Base-by-base conservation (phyloP, 179 eudicot species). In the Pouteria campechiana region DNA sequence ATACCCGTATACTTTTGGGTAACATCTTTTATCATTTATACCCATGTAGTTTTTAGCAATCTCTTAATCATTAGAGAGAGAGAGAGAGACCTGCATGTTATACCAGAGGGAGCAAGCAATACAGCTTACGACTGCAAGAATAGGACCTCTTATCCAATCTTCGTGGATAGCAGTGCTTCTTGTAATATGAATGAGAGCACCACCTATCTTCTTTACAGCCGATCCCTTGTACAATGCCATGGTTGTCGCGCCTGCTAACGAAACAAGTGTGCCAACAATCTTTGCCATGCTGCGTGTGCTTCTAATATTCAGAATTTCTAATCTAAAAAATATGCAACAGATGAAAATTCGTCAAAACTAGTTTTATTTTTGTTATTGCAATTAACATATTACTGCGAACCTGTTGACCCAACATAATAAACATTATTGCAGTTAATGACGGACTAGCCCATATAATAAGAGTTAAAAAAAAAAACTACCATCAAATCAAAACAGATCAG, bases 161-260 rank as follows among this genome's bases (percentile, higher is more conserved):
- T 74, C 73, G 0, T 79, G 64, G 25, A 21, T 17, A 2, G 37
- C 46, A 39, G 63, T 19, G 30, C 38, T 57, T 25, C 78, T 72
- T 10, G 45, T 67, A 39, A 83, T 48, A 29, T 60, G 61, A 10
- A 82, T 53, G 21, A 65, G 55, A 43, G 85, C 80, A 46, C 39
- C 59, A 43, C 76, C 38, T 1, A 78, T 8, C 23, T 71, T 67
- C 48, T 24, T 61, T 35, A 86, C 30, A 17, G 45, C 27, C 3
- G 70, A 55, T 55, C 96, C 96, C 41, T 73, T 74, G 55, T 83
- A 86, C 23, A 86, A 28, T 37, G 93, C 79, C 85, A 79, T 79
- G 40, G 58, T 54, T 63, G 54, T 55, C 1, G 79, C 93, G 37
- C 93, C 93, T 17, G 54, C 68, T 37, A 86, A 47, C 40, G 93